Evolutionary conservation across 306 rosid species (phyloP).

Genomic region (Betula pendula): DNA sequence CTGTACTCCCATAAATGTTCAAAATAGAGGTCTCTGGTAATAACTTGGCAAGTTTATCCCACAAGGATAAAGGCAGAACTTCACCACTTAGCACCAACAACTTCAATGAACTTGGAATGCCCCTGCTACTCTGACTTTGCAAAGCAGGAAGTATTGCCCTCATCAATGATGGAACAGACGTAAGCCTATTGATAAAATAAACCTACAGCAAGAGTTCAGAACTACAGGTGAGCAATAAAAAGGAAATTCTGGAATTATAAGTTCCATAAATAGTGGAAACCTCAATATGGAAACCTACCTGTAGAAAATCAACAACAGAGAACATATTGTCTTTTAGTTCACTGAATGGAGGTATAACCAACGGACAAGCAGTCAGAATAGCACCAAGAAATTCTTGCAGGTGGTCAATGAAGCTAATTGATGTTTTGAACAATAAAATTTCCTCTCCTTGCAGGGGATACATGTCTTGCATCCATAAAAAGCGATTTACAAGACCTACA

Average conservation of each 20-base stretch:
- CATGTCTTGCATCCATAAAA: slow-evolving; percentile 82
- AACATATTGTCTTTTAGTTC: slow-evolving; percentile 53
- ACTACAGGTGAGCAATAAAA: slow-evolving; percentile 22
- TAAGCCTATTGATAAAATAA: slow-evolving; percentile 65
- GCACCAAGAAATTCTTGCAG: slow-evolving; percentile 88
- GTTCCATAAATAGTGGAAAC: slow-evolving; percentile 7
- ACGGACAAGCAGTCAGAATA: slow-evolving; percentile 58
- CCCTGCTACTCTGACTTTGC: slow-evolving; percentile 31
- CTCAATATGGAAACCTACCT: slow-evolving; percentile 43
- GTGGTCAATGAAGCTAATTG: slow-evolving; percentile 86
- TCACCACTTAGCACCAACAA: slow-evolving; percentile 89
- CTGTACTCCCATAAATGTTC: slow-evolving; percentile 90
- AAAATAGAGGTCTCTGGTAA: slow-evolving; percentile 76
- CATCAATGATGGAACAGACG: slow-evolving; percentile 83
- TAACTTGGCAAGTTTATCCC: slow-evolving; percentile 56
- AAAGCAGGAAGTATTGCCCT: slow-evolving; percentile 71
- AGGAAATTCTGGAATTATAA: background rate
- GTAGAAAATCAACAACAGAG: slow-evolving; percentile 59
- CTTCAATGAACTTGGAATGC: slow-evolving; percentile 48
- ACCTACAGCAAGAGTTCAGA: slow-evolving; percentile 51
- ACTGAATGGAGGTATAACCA: slow-evolving; percentile 77
- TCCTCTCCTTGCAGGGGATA: slow-evolving; percentile 67
- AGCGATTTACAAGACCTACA: slow-evolving; percentile 78
- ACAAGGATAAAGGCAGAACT: slow-evolving; percentile 59
- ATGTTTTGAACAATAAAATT: slow-evolving; percentile 71